Evolutionary conservation across 2,329 filamentous ascomycete genomes (phyloP), one percentile per base, ranked within the genome.

Genomic region (Pseudocercospora fijiensis): DNA sequence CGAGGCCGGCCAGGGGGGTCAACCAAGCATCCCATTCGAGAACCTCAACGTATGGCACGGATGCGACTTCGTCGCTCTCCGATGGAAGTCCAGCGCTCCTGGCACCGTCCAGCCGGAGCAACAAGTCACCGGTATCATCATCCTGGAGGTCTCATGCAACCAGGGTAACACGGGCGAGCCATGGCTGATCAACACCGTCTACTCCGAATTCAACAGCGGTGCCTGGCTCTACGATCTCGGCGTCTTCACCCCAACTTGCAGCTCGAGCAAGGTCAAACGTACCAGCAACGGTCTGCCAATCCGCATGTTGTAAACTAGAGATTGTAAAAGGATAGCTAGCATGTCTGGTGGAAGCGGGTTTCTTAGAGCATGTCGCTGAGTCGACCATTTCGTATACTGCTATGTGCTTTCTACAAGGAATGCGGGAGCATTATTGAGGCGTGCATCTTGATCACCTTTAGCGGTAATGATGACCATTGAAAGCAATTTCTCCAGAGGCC

Each of bases 21-120:
- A 74, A 62, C 70, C 73, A 5, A 60, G 62, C 27, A 74, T 75
- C 27, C 73, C 73, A 4, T 75, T 75, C 65, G 65, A 72, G 56
- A 71, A 73, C 45, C 61, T 75, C 20, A 72, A 75, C 63, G 47
- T 73, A 33, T 75, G 73, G 73, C 68, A 74, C 65, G 70, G 71
- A 28, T 75, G 73, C 66, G 65, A 70, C 53, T 69, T 71, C 0
- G 72, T 74, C 62, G 69, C 73, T 49, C 67, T 75, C 57, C 67
- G 73, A 45, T 75, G 73, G 73, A 53, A 62, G 10, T 68, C 69
- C 9, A 63, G 61, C 13, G 64, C 62, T 13, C 68, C 68, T 11
- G 62, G 49, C n/a, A 67, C 71, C 1, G 67, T 65, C 2, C 52
- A 61, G 33, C 67, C 69, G 1, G 60, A 65, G 55, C 53, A 72